Conservation (phyloP, 495 filamentous ascomycete genomes). For the Oleoguttula mirabilis region DNA sequence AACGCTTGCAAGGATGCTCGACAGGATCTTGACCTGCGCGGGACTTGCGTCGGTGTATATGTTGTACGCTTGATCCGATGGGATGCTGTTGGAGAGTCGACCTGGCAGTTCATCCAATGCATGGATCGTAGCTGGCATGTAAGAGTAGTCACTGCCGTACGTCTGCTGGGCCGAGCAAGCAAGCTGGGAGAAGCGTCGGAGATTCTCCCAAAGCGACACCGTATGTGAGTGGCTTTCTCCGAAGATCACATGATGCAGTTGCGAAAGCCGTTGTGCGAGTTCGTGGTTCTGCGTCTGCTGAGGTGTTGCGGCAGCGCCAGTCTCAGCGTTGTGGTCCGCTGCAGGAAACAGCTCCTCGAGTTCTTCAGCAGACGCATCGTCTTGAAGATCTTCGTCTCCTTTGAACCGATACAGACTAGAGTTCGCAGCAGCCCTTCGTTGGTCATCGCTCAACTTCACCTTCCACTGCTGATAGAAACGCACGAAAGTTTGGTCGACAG, state of each 20-base stretch:
- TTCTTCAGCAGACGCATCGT: conserved; percentile 57
- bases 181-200: conserved; percentile 54
- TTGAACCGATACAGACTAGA: conserved; percentile 68
- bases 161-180: conserved; percentile 28
- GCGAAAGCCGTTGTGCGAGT: too few relatives aligned
- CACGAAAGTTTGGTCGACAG: conserved; percentile 35
- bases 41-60: conserved; percentile 80
- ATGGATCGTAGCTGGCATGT: too few relatives aligned
- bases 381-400: conserved; percentile 59
- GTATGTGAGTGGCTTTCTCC: too few relatives aligned
- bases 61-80: conserved; percentile 62
- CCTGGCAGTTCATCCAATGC: too few relatives aligned
- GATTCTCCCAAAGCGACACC: too few relatives aligned
- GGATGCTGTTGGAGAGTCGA: too few relatives aligned
- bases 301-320: too few relatives aligned
- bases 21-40: conserved; percentile 56
- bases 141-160: conserved; percentile 10
- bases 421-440: conserved; percentile 56
- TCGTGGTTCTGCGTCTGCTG: background rate
- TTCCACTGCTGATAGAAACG: conserved; percentile 69
- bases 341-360: conserved; percentile 71
- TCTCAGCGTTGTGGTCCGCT: background rate
- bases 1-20: conserved; percentile 51
- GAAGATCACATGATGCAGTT: too few relatives aligned
- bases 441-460: conserved; percentile 55